These are phyloP conservation scores for Chaetomium sp. DNA, from an alignment of 2,329 filamentous ascomycete species.

Conservation along the genomic window DNA sequence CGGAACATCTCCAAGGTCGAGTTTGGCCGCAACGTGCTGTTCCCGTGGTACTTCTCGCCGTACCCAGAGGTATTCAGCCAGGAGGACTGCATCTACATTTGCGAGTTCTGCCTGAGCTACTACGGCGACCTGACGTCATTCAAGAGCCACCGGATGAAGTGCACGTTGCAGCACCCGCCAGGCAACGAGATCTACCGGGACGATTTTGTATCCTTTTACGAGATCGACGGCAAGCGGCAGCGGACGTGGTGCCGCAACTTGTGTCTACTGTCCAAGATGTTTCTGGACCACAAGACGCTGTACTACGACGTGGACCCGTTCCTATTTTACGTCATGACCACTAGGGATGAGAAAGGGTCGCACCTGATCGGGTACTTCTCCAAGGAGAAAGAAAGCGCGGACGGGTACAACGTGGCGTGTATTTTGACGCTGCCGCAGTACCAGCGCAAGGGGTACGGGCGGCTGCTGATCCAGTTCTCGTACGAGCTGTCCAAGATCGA, in stretches of 20 bases:
- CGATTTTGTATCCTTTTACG: constrained; percentile 88
- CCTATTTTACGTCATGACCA: constrained; percentile 96
- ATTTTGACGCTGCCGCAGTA: constrained; percentile 95
- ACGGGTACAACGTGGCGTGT: constrained; percentile 97
- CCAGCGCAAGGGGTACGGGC: constrained; percentile 88
- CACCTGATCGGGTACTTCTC: constrained; percentile 99
- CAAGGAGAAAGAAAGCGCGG: constrained; percentile 95
- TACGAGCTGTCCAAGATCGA: constrained; percentile 96
- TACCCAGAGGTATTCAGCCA: constrained; percentile 87
- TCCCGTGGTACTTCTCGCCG: constrained; percentile 98
- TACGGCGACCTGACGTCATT: constrained; percentile 81
- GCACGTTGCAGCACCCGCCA: constrained; percentile 82
- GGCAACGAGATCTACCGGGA: constrained; percentile 98
- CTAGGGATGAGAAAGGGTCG: constrained; percentile 78
- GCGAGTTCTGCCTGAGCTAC: constrained; percentile 94
- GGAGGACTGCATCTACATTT: constrained; percentile 88
- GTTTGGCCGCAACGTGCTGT: constrained; percentile 85
- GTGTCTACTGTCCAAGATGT: constrained; percentile 90
- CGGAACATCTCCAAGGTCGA: constrained; percentile 91
- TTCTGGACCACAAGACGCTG: constrained; percentile 94
- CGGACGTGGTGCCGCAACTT: constrained; percentile 95
- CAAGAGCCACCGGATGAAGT: constrained; percentile 79
- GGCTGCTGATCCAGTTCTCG: constrained; percentile 90
- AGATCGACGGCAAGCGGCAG: constrained; percentile 91
- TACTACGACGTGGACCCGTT: constrained; percentile 99